Evolutionary conservation across 1,284 basidiomycete genomes (phyloP).

Genomic region (Ganoderma leucocontextum): DNA sequence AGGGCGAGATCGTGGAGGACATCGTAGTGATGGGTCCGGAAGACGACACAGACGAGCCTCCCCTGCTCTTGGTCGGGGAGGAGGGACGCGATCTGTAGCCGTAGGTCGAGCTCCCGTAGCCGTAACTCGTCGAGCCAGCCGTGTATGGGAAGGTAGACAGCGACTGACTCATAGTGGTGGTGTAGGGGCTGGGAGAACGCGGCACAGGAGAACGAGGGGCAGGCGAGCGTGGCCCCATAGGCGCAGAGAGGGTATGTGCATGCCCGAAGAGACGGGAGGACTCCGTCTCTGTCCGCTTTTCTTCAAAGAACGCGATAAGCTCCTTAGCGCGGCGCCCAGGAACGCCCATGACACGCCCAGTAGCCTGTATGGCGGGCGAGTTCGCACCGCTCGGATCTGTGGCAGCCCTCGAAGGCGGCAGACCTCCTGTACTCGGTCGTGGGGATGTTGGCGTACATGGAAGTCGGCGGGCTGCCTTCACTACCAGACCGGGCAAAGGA

Average conservation of each 20-base stretch:
- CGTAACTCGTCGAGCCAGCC: slow-evolving; percentile 35
- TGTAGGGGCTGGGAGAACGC: slow-evolving; percentile 62
- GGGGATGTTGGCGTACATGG: slow-evolving; percentile 32
- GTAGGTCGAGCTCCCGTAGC: slow-evolving; percentile 40
- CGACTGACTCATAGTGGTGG: slow-evolving; percentile 49
- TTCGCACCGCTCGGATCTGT: slow-evolving; percentile 40
- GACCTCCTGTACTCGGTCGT: slow-evolving; percentile 39
- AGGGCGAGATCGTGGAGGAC: slow-evolving; percentile 50
- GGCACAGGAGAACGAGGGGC: slow-evolving; percentile 51
- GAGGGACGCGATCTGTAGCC: slow-evolving; percentile 51
- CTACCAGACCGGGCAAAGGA: slow-evolving; percentile 40
- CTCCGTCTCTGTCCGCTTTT: slow-evolving; percentile 49
- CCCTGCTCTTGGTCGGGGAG: slow-evolving; percentile 55
- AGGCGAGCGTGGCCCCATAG: slow-evolving; percentile 56
- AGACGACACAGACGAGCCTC: slow-evolving; percentile 42
- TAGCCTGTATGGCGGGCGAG: slow-evolving; percentile 19
- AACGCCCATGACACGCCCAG: slow-evolving; percentile 42
- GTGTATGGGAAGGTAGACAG: slow-evolving; percentile 47
- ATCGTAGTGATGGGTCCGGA: slow-evolving; percentile 43
- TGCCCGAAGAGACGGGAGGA: slow-evolving; percentile 48
- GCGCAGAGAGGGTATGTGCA: slow-evolving; percentile 61
- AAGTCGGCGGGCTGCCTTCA: slow-evolving; percentile 37
- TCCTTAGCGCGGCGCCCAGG: slow-evolving; percentile 70
- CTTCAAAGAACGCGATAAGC: slow-evolving; percentile 79
- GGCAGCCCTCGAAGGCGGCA: slow-evolving; percentile 35